Conservation (phyloP, 768 basidiomycete genomes). For the Tricholoma terreum region DNA sequence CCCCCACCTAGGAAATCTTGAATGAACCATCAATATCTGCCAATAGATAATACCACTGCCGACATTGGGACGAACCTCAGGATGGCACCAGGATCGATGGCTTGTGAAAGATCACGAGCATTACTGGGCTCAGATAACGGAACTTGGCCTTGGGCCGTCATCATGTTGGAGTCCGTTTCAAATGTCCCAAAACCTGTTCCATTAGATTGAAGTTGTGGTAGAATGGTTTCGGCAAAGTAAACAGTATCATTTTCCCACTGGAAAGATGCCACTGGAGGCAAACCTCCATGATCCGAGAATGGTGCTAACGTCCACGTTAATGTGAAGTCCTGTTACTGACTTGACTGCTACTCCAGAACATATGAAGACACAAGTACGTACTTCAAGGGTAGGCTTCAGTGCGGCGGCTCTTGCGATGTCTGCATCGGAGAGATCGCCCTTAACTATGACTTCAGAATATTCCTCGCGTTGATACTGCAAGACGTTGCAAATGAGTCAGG, state of each 20-base stretch:
- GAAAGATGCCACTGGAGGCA: conserved; percentile 33
- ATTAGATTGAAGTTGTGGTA: conserved; percentile 30
- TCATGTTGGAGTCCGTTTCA: conserved; percentile 12
- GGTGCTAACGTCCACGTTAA: conserved; percentile 40
- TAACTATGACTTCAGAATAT: conserved; percentile 35
- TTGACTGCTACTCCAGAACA: not conserved
- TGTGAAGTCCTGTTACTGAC: conserved; percentile 23
- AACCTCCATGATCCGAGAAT: conserved; percentile 31
- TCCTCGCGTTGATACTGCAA: conserved; percentile 29
- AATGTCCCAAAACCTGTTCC: conserved; percentile 40
- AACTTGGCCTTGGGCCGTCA: conserved; percentile 16
- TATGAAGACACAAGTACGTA: conserved; percentile 6
- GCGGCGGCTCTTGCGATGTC: conserved; percentile 31
- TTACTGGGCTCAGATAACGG: not conserved
- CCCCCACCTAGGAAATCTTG: conserved; percentile 39
- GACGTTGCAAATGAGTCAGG: not conserved
- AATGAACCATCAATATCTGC: not conserved
- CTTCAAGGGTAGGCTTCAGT: conserved; percentile 27
- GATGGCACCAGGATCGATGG: conserved; percentile 26
- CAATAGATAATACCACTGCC: not conserved
- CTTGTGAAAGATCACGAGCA: conserved; percentile 1
- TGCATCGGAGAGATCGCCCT: conserved; percentile 29
- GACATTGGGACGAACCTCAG: conserved; percentile 20
- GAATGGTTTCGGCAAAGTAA: conserved; percentile 36
- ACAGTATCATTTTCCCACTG: conserved; percentile 30